phyloP scores from a whole-genome alignment of 2,329 filamentous ascomycete species.

The Penicillium hordei region DNA sequence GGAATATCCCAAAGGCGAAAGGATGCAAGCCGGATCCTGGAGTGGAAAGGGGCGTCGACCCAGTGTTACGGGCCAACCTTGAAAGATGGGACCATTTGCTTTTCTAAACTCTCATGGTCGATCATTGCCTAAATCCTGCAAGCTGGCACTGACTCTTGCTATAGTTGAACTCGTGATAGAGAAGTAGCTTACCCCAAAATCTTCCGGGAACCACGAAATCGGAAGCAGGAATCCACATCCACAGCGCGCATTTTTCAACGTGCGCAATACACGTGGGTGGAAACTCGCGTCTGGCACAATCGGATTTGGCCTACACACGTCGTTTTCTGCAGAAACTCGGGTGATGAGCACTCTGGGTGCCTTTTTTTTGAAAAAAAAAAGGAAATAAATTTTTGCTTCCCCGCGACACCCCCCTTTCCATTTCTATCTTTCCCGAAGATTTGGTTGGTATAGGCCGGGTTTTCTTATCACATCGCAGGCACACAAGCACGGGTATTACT shows the following conservation, averaged over 20 bases:
- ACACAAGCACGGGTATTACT: neutral
- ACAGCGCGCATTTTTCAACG: neutral
- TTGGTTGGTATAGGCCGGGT: constrained; percentile 1
- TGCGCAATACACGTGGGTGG: constrained; percentile 6
- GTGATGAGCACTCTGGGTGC: neutral
- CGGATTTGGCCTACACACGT: constrained; percentile 4
- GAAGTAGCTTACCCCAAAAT: neutral
- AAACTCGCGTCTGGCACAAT: constrained; percentile 7
- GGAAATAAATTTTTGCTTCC: neutral
- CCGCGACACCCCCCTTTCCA: neutral
- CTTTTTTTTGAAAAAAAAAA: neutral
- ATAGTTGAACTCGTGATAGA: neutral
- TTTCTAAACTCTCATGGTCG: constrained; percentile 10
- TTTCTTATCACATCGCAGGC: constrained; percentile 10
- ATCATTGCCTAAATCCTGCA: constrained; percentile 11
- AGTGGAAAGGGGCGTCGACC: neutral
- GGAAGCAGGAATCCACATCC: neutral
- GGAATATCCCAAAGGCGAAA: neutral
- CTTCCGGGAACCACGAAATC: neutral
- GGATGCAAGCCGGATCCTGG: neutral
- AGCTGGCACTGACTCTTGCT: neutral
- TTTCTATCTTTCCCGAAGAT: constrained; percentile 2
- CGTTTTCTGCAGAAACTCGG: constrained; percentile 15
- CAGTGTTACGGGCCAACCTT: neutral
- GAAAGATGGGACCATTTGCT: neutral